Conservation (phyloP, 768 basidiomycete species). For the Pleurotus tuoliensis region DNA sequence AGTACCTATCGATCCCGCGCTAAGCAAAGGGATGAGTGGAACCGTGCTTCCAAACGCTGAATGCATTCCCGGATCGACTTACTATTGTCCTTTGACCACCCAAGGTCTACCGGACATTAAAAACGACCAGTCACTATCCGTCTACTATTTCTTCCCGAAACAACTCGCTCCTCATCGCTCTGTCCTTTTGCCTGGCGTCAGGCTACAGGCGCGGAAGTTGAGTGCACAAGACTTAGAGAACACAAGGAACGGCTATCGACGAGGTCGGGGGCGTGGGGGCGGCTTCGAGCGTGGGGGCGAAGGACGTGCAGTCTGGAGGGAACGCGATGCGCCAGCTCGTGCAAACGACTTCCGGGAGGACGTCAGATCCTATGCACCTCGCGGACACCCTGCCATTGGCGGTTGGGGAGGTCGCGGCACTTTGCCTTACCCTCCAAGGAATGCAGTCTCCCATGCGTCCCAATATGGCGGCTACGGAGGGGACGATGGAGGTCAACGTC, state of each 20-base stretch:
- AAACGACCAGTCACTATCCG: conserved; percentile 85
- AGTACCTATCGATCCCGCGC: conserved; percentile 58
- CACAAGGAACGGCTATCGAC: conserved; percentile 51
- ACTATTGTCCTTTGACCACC: conserved; percentile 65
- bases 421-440: conserved; percentile 30
- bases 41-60: conserved; percentile 78
- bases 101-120: conserved; percentile 72
- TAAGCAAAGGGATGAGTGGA: conserved; percentile 80
- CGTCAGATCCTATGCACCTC: conserved; percentile 23
- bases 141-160: conserved; percentile 83
- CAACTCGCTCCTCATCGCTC: conserved; percentile 86
- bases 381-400: conserved; percentile 27
- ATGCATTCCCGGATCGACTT: conserved; percentile 90
- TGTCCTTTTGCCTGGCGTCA: conserved; percentile 71
- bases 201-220: conserved; percentile 54
- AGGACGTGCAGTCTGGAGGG: conserved; percentile 30
- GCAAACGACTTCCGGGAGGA: conserved; percentile 24
- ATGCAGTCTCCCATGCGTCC: conserved; percentile 26
- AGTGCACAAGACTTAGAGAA: conserved; percentile 68
- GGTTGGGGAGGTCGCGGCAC: conserved; percentile 20
- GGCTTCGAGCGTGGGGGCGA: conserved; percentile 36
- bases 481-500: conserved; percentile 18
- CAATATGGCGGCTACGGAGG: conserved; percentile 30
- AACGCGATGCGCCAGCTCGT: conserved; percentile 12
- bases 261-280: conserved; percentile 45